Percentiles rank a stretch among this genome's conserved stretches.
Conservation (phyloP, 2,329 filamentous ascomycete genomes). For the Sphaerulina musiva region DNA sequence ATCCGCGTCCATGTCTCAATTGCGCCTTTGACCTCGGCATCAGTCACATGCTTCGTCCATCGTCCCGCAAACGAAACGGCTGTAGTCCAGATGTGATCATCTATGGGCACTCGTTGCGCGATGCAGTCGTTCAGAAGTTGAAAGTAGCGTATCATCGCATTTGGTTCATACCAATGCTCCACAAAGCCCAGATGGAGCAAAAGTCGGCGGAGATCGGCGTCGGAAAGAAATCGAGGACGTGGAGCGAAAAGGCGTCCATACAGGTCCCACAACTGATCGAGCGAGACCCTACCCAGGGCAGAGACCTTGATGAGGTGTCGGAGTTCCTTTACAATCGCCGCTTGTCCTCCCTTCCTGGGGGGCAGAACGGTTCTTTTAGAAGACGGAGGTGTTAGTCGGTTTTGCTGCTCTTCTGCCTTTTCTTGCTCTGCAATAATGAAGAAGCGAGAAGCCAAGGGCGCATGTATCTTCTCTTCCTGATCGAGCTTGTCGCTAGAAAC, state of each 20-base stretch:
- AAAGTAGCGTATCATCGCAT: conserved; percentile 74
- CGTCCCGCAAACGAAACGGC: conserved; percentile 73
- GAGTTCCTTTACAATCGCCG: conserved; percentile 10
- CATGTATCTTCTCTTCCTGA: conserved; percentile 6
- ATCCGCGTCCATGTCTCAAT: conserved; percentile 82
- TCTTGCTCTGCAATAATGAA: conserved; percentile 28
- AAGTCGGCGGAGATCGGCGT: conserved; percentile 53
- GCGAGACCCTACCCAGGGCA: conserved; percentile 18
- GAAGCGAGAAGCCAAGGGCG: conserved; percentile 28
- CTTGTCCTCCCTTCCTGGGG: conserved; percentile 24
- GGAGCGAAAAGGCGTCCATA: conserved; percentile 51
- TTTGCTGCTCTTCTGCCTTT: conserved; percentile 5
- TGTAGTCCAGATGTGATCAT: conserved; percentile 68
- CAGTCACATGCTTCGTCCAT: conserved; percentile 55
- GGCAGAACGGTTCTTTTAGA: background rate
- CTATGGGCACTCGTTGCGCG: conserved; percentile 62
- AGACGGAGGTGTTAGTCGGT: conserved; percentile 7
- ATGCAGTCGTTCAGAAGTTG: conserved; percentile 78
- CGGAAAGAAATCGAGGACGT: conserved; percentile 47
- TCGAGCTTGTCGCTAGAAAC: conserved; percentile 14
- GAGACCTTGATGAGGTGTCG: conserved; percentile 7
- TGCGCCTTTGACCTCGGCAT: conserved; percentile 58
- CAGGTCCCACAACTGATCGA: conserved; percentile 42
- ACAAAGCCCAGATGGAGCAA: conserved; percentile 63
- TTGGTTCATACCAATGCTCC: conserved; percentile 44